A percentile compares a stretch with the other conserved stretches of the same genome.
Evolutionary conservation across 768 basidiomycete species (phyloP).

Genomic region (Russula abietina): DNA sequence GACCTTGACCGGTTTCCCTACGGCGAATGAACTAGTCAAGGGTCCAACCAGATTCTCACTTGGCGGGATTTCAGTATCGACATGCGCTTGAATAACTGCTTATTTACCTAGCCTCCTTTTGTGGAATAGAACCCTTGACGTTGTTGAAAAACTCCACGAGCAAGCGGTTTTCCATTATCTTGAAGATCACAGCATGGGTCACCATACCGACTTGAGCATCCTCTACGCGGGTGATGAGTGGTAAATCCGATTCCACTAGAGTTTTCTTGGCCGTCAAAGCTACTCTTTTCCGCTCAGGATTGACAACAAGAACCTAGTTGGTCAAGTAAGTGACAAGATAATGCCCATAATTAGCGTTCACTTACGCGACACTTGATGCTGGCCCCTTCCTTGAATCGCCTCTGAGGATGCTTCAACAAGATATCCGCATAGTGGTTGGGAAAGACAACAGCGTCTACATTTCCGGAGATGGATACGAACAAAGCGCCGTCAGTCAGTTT

Average conservation of each 20-base stretch:
- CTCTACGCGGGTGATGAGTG: conserved; percentile 57
- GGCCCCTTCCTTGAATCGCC: conserved; percentile 78
- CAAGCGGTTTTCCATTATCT: conserved; percentile 70
- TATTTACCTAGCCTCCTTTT: conserved; percentile 72
- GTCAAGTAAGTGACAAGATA: conserved; percentile 11
- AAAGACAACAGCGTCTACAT: conserved; percentile 89
- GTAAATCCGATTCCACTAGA: conserved; percentile 72
- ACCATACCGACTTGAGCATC: conserved; percentile 66
- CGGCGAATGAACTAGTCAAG: conserved; percentile 56
- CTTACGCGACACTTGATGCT: conserved; percentile 81
- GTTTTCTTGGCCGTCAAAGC: conserved; percentile 88
- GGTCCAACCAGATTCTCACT: conserved; percentile 64
- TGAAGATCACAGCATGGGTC: conserved; percentile 78
- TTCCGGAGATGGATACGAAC: conserved; percentile 82
- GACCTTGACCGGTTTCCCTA: conserved; percentile 82
- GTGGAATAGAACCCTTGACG: conserved; percentile 73
- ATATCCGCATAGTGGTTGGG: conserved; percentile 96
- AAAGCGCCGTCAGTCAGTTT: conserved; percentile 72
- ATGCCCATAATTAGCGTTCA: conserved; percentile 4
- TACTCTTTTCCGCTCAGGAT: conserved; percentile 74
- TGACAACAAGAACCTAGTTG: conserved; percentile 69
- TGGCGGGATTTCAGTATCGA: conserved; percentile 30
- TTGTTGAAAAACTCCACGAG: conserved; percentile 91
- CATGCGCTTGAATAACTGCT: neutral
- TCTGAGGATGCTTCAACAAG: conserved; percentile 85